A percentile compares a stretch with the other conserved stretches of the same genome.
These are phyloP conservation scores for Colletotrichum incanum DNA, from an alignment of 2,329 filamentous ascomycete genomes.

Conservation along the genomic window DNA sequence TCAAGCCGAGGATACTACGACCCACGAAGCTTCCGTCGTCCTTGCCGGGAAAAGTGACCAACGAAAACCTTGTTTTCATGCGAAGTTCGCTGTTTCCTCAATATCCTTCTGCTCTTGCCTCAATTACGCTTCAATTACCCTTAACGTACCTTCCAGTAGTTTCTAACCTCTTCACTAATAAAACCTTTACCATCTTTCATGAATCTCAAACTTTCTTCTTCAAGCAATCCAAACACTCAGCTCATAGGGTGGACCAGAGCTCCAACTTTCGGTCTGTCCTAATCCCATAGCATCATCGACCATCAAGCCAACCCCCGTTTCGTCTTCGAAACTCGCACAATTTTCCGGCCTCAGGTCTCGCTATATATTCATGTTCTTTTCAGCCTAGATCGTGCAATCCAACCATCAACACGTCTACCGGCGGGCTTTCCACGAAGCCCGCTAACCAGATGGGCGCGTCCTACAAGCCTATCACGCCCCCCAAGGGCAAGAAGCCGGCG, in stretches of 20 bases:
- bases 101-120: neutral
- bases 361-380: too few relatives aligned
- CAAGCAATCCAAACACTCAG: neutral
- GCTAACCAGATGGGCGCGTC: neutral
- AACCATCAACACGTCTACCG: conserved; percentile 13
- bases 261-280: neutral
- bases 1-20: neutral
- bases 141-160: neutral
- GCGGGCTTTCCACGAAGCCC: neutral
- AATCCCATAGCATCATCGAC: neutral
- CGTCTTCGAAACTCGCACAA: neutral
- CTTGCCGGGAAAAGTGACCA: neutral
- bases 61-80: too few relatives aligned
- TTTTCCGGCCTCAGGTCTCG: neutral
- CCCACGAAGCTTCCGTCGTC: neutral
- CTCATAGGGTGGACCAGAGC: neutral
- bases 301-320: neutral
- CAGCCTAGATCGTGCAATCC: neutral
- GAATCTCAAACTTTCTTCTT: neutral
- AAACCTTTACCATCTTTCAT: neutral
- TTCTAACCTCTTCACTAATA: neutral
- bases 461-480: neutral
- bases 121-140: neutral
- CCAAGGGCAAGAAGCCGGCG: neutral
- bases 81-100: neutral